Evolutionary conservation across 352 stramenopile genomes (phyloP).

Genomic region (Pythium scleroteichum): DNA sequence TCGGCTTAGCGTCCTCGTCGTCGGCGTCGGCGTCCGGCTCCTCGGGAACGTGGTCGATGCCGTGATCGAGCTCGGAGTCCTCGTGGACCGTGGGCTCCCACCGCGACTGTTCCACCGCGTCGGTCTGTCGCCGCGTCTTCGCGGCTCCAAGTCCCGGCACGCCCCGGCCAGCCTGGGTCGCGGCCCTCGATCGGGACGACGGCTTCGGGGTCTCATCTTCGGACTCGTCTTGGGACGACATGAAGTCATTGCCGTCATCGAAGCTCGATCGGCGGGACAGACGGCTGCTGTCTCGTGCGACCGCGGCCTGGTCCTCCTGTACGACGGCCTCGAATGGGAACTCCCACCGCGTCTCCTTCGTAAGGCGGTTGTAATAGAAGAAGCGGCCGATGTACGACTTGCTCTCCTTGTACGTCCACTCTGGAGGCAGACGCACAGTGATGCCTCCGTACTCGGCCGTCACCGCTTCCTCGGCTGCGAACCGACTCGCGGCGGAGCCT

Average conservation of each 20-base stretch:
- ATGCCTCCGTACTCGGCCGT: constrained; percentile 7
- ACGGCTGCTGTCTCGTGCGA: constrained; percentile 2
- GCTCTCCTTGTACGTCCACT: constrained; percentile 73
- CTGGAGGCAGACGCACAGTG: constrained; percentile 18
- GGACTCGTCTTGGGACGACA: constrained; percentile 3
- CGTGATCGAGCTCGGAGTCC: neutral
- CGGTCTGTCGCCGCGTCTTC: neutral
- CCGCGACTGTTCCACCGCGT: neutral
- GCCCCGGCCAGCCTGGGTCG: neutral
- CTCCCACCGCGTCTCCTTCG: constrained; percentile 68
- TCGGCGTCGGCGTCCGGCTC: neutral
- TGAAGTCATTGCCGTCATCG: constrained; percentile 18
- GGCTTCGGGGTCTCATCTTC: constrained; percentile 3
- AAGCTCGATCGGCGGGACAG: constrained; percentile 6
- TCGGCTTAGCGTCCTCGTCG: constrained; percentile 24
- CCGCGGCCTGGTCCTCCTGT: constrained; percentile 22
- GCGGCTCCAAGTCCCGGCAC: no score
- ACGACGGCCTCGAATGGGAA: constrained; percentile 35
- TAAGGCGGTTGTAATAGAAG: constrained; percentile 69
- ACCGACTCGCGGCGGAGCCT: neutral
- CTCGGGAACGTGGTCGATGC: constrained; percentile 9
- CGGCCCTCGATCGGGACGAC: constrained; percentile 3
- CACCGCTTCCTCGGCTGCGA: neutral
- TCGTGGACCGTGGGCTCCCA: constrained; percentile 1
- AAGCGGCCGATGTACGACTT: constrained; percentile 52